These are phyloP conservation scores for Daldinia vernicosa DNA, from an alignment of 495 filamentous ascomycete species.

Conservation along the genomic window DNA sequence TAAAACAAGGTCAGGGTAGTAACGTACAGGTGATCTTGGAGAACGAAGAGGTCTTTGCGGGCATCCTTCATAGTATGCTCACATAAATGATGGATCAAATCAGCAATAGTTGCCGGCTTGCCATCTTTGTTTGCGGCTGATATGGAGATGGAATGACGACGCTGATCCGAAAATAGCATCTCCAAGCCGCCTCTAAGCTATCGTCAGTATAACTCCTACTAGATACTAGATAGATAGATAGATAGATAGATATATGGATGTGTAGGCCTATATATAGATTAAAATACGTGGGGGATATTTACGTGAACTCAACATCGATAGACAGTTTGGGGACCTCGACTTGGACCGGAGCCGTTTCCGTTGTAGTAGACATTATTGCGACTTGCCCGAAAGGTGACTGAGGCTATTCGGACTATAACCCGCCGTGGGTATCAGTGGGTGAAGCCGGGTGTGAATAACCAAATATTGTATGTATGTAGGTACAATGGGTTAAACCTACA, in stretches of 20 bases:
- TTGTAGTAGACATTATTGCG: slow-evolving; percentile 33
- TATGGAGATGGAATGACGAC: slow-evolving; percentile 72
- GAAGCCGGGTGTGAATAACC: neutral
- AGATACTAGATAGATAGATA: neutral
- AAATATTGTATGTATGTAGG: neutral
- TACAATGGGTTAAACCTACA: neutral
- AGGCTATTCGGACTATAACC: neutral
- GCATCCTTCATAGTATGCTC: slow-evolving; percentile 83
- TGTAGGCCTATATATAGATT: neutral
- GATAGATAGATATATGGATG: neutral
- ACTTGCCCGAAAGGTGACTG: neutral
- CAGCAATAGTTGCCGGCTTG: slow-evolving; percentile 72
- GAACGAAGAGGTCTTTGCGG: slow-evolving; percentile 88
- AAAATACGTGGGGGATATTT: slow-evolving; percentile 42
- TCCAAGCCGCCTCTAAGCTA: slow-evolving; percentile 86
- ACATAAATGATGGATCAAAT: slow-evolving; percentile 82
- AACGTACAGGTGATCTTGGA: slow-evolving; percentile 86
- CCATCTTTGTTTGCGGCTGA: slow-evolving; percentile 68
- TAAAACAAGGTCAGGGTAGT: slow-evolving; percentile 9
- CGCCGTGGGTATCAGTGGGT: neutral
- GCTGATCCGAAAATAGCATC: slow-evolving; percentile 86
- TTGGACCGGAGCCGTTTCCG: slow-evolving; percentile 22
- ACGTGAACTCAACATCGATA: slow-evolving; percentile 81
- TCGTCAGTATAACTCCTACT: slow-evolving; percentile 16
- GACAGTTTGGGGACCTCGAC: slow-evolving; percentile 48